Evolutionary conservation across 441 rosid species (phyloP).

Genomic region (Kokia cookei): DNA sequence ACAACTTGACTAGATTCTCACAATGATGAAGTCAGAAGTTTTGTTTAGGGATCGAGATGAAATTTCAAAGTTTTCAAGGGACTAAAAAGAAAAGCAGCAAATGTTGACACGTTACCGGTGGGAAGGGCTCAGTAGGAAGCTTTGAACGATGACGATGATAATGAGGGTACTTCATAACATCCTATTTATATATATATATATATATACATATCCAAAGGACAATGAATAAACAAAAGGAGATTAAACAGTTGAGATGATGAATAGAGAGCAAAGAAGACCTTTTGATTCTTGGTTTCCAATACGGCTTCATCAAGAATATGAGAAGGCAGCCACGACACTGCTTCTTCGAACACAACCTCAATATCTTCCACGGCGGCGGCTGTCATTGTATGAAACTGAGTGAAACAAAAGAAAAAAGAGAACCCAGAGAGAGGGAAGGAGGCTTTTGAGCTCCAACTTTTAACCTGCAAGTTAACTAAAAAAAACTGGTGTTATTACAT

Average conservation of each 20-base stretch:
- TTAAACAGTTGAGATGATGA: not conserved
- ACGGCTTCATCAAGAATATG: conserved; percentile 38
- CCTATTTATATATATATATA: conserved; percentile 8
- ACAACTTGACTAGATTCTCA: not conserved
- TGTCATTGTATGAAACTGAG: conserved; percentile 18
- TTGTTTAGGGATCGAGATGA: too few species aligned
- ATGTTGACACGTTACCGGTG: conserved; percentile 12
- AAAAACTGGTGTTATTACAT: conserved; percentile 9
- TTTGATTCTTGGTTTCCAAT: conserved; percentile 20
- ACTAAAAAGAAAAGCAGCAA: too few species aligned
- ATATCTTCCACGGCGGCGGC: conserved; percentile 23
- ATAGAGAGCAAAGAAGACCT: conserved; percentile 21
- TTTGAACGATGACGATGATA: conserved; percentile 11
- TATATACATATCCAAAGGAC: not conserved
- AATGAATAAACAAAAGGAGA: not conserved
- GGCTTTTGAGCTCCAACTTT: conserved; percentile 54
- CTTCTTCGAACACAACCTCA: conserved; percentile 41
- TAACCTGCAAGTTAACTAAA: conserved; percentile 71
- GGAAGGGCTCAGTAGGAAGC: conserved; percentile 17
- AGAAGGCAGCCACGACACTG: conserved; percentile 43
- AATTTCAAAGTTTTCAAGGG: too few species aligned
- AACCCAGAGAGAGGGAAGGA: conserved; percentile 12
- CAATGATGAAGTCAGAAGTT: too few species aligned
- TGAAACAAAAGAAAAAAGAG: not conserved
- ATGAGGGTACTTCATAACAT: conserved; percentile 6